These are phyloP conservation scores for Aspergillus thermomutatus DNA, from an alignment of 2,329 filamentous ascomycete genomes.

Conservation along the genomic window DNA sequence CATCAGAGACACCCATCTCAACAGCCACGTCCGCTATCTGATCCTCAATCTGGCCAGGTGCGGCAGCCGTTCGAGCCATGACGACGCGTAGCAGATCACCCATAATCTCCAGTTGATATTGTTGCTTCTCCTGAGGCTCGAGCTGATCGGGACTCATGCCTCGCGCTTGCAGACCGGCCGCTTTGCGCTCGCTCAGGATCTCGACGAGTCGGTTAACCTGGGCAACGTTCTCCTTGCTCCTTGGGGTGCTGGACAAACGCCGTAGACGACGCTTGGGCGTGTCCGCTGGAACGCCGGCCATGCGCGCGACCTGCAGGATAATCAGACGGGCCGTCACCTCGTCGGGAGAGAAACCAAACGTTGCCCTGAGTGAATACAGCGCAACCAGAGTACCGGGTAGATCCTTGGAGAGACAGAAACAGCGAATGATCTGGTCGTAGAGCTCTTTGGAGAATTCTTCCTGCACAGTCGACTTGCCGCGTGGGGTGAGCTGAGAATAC, in stretches of 20 bases:
- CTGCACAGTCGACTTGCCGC: conserved; percentile 25
- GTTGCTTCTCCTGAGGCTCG: conserved; percentile 34
- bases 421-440: conserved; percentile 52
- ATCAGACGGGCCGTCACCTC: conserved; percentile 47
- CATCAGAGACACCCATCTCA: conserved; percentile 35
- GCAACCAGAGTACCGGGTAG: conserved; percentile 49
- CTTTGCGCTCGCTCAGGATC: conserved; percentile 39
- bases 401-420: conserved; percentile 51
- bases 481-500: conserved; percentile 32
- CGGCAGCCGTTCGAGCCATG: conserved; percentile 31
- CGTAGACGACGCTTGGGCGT: conserved; percentile 38
- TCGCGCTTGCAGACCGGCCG: conserved; percentile 27
- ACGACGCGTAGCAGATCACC: conserved; percentile 40
- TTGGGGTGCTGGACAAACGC: conserved; percentile 38
- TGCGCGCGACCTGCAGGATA: conserved; percentile 48
- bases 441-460: conserved; percentile 46
- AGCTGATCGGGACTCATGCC: conserved; percentile 34
- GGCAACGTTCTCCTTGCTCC: conserved; percentile 43
- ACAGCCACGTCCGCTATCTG: conserved; percentile 32
- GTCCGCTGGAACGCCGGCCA: conserved; percentile 34
- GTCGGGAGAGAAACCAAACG: conserved; percentile 46
- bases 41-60: conserved; percentile 29
- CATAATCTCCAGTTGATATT: conserved; percentile 44
- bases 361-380: conserved; percentile 42
- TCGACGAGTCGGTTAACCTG: conserved; percentile 45